Base-by-base conservation (phyloP, 805 yeast species). In the Lachancea mirantina region DNA sequence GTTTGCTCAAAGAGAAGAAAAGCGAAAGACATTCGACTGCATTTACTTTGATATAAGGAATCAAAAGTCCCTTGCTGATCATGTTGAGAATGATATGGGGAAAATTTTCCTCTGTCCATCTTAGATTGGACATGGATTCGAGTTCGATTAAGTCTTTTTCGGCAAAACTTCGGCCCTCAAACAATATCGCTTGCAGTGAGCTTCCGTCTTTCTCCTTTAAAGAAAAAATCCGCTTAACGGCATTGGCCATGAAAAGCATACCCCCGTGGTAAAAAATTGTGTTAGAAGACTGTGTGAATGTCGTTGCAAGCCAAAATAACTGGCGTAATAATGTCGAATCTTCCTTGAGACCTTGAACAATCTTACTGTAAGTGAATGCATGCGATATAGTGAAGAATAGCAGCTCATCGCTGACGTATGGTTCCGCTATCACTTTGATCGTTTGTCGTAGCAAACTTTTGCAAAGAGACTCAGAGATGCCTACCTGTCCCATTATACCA, bases 401-500 rank as follows among this genome's bases (percentile, higher is more conserved):
- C 14, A 44, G 45, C 33, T 58, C 62, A 6, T 49, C 52, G 16
- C 54, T 47, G 10, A 55, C 46, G n/a, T 50, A 54, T 8, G 58
- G 57, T 28, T 49, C 49, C 1, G 62, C 56, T 5, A 57, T 34
- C 6, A 70, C 54, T 21, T 58, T 61, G 35, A 61, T 46, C 1
- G 61, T 50, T 32, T 54, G 57, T 3, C 34, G 28, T 7, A 57
- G 32, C 16, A 58, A 28, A 28, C 50, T 52, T 25, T 43, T 48
- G 24, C 69, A 72, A 43, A 62, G 48, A n/a, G 65, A 62, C 45
- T 78, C 83, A 30, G 74, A 72, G 16, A 80, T 70, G 17, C 84
- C 85, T 8, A 65, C 58, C 39, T 72, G 72, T 0, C 84, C 69
- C 26, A 84, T 54, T 22, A 79, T 73, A 23, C 95, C 92, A 11